Evolutionary conservation across 441 rosid genomes (phyloP).

Genomic region (Hypseocharis bilobata): DNA sequence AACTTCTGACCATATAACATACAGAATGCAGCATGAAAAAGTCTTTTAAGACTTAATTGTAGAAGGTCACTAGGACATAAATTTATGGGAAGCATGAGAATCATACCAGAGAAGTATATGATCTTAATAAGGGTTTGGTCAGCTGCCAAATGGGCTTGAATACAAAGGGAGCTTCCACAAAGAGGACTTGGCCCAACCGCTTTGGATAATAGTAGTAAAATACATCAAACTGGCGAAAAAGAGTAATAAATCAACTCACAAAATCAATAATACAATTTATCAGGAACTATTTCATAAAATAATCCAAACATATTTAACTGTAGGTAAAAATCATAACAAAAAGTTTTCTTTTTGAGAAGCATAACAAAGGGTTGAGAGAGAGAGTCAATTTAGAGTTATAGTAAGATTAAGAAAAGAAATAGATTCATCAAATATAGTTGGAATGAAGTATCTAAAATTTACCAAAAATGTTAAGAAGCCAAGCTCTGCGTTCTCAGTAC

Average conservation of each 20-base stretch:
- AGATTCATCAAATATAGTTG: slow-evolving; percentile 2
- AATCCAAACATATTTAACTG: no score
- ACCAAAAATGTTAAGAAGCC: slow-evolving; percentile 72
- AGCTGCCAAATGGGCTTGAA: slow-evolving; percentile 82
- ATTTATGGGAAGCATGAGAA: neutral
- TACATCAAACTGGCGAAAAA: slow-evolving; percentile 64
- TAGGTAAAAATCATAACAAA: no score
- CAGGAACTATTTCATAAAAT: slow-evolving; percentile 5
- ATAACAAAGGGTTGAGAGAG: no score
- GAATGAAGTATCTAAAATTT: slow-evolving; percentile 19
- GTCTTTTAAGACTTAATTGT: neutral
- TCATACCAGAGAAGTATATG: slow-evolving; percentile 77
- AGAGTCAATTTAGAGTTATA: neutral
- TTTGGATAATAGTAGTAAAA: slow-evolving; percentile 82
- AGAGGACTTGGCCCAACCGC: slow-evolving; percentile 73
- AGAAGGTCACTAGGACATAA: neutral
- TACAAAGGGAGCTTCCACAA: slow-evolving; percentile 83
- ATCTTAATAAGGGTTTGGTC: slow-evolving; percentile 61
- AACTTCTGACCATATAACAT: neutral
- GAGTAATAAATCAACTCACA: slow-evolving; percentile 17
- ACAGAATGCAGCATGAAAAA: neutral
- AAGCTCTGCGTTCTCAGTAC: slow-evolving; percentile 61
- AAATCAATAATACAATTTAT: slow-evolving; percentile 5
- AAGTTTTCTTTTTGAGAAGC: no score
- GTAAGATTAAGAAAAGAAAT: neutral